These are phyloP conservation scores for Isabelozyma rhagii DNA, from an alignment of 805 yeast genomes.

Conservation along the genomic window DNA sequence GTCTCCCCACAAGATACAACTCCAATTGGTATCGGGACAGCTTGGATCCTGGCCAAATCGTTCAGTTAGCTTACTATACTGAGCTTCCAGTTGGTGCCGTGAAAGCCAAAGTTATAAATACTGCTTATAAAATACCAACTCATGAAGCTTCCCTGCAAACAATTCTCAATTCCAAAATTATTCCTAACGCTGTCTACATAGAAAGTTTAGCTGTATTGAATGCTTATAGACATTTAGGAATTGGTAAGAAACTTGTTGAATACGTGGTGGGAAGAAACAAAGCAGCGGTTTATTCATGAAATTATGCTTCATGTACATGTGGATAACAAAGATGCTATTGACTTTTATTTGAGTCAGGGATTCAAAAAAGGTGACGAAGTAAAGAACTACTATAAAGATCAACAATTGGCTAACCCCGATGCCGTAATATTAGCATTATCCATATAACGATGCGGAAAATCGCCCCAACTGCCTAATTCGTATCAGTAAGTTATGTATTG, in stretches of 20 bases:
- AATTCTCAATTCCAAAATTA: constrained; percentile 17
- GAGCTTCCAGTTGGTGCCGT: constrained; percentile 82
- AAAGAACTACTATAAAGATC: constrained; percentile 46
- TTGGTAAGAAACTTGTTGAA: constrained; percentile 58
- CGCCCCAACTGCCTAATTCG: background rate
- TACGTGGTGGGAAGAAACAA: constrained; percentile 55
- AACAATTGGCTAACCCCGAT: constrained; percentile 45
- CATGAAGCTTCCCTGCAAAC: constrained; percentile 20
- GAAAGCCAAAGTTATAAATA: constrained; percentile 50
- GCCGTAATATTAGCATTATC: constrained; percentile 39
- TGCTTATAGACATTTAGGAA: constrained; percentile 58
- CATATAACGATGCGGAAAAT: constrained; percentile 11
- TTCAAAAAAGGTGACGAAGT: constrained; percentile 36
- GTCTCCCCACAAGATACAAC: constrained; percentile 51
- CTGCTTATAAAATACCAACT: constrained; percentile 35
- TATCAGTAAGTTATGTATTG: background rate
- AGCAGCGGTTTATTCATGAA: constrained; percentile 50
- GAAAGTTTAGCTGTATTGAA: constrained; percentile 67
- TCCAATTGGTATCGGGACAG: constrained; percentile 52
- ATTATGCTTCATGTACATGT: constrained; percentile 53
- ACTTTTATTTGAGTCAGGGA: constrained; percentile 53
- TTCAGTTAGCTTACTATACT: constrained; percentile 60
- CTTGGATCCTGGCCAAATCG: constrained; percentile 46
- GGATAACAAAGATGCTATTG: constrained; percentile 36
- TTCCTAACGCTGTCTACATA: constrained; percentile 57